Evolutionary conservation across 2,329 filamentous ascomycete genomes (phyloP).

Genomic region (Pseudopyricularia javanii): DNA sequence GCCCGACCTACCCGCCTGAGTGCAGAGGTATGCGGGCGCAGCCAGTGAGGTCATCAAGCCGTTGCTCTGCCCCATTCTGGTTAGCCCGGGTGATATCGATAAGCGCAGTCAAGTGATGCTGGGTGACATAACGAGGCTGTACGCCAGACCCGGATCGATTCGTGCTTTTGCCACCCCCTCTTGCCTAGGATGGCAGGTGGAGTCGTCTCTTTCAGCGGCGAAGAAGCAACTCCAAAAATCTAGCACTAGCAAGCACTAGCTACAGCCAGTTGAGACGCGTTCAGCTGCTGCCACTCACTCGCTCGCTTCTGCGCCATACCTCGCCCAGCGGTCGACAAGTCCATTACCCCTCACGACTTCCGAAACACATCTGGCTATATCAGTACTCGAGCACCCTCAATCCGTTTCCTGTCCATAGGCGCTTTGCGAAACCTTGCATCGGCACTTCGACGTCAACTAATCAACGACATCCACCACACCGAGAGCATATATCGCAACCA

Average conservation of each 20-base stretch:
- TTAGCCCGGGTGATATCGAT: no score
- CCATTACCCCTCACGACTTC: neutral
- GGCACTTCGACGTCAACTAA: neutral
- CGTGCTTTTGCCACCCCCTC: neutral
- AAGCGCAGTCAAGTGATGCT: no score
- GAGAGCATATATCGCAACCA: neutral
- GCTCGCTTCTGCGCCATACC: neutral
- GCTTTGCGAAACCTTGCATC: neutral
- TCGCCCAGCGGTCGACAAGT: neutral
- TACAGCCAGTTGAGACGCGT: neutral
- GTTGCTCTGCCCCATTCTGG: no score
- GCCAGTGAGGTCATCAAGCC: no score
- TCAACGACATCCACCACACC: neutral
- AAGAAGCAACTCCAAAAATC: neutral
- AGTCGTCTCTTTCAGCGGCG: neutral
- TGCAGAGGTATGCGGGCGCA: no score
- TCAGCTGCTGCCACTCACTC: neutral
- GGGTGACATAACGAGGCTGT: no score
- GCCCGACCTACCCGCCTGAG: no score
- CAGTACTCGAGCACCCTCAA: neutral
- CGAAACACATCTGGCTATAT: neutral
- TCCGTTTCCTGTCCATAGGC: neutral
- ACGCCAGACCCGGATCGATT: no score
- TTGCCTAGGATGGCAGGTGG: neutral
- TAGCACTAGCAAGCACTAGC: no score